Conservation (phyloP, 768 basidiomycete genomes). For the Pisolithus orientalis region DNA sequence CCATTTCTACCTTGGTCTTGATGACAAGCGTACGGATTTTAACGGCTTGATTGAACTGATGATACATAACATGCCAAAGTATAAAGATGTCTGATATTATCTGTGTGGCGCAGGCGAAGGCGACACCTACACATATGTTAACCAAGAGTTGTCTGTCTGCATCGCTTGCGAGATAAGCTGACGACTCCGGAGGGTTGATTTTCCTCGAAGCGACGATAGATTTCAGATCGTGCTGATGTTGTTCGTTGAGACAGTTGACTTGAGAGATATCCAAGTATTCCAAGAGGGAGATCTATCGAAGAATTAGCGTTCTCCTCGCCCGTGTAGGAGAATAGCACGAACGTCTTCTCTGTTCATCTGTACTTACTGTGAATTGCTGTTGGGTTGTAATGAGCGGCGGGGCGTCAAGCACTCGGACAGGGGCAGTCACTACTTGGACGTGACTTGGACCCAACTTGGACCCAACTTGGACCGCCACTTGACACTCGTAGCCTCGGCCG, state of each 20-base stretch:
- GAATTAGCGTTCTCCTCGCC: not conserved
- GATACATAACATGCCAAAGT: not conserved
- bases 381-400: too few species aligned
- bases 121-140: conserved; percentile 52
- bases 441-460: too few species aligned
- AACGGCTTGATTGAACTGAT: conserved; percentile 64
- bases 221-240: conserved; percentile 41
- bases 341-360: conserved; percentile 22
- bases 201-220: conserved; percentile 40
- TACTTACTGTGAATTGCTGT: too few species aligned
- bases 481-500: too few species aligned
- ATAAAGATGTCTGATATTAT: not conserved
- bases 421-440: too few species aligned
- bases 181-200: conserved; percentile 35
- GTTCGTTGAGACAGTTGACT: conserved; percentile 68
- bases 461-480: too few species aligned
- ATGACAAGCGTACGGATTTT: conserved; percentile 56
- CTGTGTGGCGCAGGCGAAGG: not conserved
- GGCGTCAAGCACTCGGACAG: too few species aligned
- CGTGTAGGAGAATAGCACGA: conserved; percentile 6
- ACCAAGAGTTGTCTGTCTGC: conserved; percentile 69
- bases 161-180: conserved; percentile 54
- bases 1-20: conserved; percentile 29
- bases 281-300: conserved; percentile 44
- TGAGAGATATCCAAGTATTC: conserved; percentile 54